These are phyloP conservation scores for Nevesoporus exiguus DNA, from an alignment of 768 basidiomycete genomes.

Conservation along the genomic window DNA sequence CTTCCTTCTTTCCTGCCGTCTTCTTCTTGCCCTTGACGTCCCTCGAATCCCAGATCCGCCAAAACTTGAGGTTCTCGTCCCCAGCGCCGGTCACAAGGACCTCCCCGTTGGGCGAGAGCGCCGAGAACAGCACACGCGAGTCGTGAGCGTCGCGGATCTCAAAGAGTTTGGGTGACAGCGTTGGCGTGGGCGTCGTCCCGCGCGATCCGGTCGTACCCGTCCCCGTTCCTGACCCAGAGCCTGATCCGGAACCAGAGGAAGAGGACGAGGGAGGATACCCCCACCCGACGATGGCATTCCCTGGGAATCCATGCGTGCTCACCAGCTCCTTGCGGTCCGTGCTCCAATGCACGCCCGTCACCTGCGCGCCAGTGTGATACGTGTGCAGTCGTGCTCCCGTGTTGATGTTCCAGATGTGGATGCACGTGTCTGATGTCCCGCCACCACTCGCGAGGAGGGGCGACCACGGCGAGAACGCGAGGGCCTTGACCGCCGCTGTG, in stretches of 20 bases:
- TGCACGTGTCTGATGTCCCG: constrained; percentile 89
- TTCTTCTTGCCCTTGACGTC: constrained; percentile 35
- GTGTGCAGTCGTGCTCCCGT: constrained; percentile 91
- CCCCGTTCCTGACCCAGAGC: constrained; percentile 42
- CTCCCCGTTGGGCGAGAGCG: constrained; percentile 84
- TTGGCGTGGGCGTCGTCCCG: constrained; percentile 15
- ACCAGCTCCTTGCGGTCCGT: constrained; percentile 86
- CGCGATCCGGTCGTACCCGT: constrained; percentile 8
- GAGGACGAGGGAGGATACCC: constrained; percentile 46
- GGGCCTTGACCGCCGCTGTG: constrained; percentile 82
- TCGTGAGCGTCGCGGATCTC: constrained; percentile 92
- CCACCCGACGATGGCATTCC: constrained; percentile 77
- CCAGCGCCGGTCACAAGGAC: constrained; percentile 89
- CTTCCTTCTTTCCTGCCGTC: constrained; percentile 31
- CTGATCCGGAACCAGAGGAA: constrained; percentile 49
- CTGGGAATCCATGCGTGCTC: constrained; percentile 93
- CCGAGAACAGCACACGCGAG: constrained; percentile 81
- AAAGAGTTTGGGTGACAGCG: constrained; percentile 22
- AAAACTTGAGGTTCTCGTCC: constrained; percentile 97
- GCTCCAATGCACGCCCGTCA: constrained; percentile 88
- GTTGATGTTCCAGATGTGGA: constrained; percentile 88
- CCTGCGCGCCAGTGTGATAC: constrained; percentile 82
- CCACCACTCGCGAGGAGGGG: constrained; percentile 90
- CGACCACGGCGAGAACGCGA: constrained; percentile 98
- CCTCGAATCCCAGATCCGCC: constrained; percentile 77